Evolutionary conservation across 441 rosid species (phyloP).

Genomic region (Erodium trifolium): DNA sequence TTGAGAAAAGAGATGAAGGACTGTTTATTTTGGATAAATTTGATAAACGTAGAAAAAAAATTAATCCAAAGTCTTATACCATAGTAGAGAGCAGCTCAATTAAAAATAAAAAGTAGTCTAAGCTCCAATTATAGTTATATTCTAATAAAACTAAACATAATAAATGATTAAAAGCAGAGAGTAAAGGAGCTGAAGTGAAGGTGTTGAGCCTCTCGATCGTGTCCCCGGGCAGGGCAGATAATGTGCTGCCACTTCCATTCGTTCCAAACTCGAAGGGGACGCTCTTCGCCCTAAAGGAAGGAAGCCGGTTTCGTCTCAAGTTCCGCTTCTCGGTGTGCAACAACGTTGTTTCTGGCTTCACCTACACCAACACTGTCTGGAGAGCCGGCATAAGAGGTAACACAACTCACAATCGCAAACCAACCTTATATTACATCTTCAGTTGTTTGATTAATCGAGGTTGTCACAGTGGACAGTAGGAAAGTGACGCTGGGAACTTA

Average conservation of each 20-base stretch:
- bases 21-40: no score
- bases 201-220: constrained; percentile 24
- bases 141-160: no score
- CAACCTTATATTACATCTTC: no score
- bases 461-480: not conserved
- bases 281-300: constrained; percentile 38
- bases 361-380: constrained; percentile 45
- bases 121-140: no score
- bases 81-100: no score
- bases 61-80: no score
- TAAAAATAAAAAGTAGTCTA: no score
- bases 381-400: constrained; percentile 45
- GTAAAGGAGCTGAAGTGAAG: constrained; percentile 25
- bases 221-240: constrained; percentile 35
- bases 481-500: not conserved
- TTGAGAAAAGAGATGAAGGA: no score
- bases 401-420: not conserved
- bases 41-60: no score
- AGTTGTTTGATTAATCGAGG: no score
- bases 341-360: constrained; percentile 38
- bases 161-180: constrained; percentile 13
- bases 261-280: constrained; percentile 28
- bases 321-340: constrained; percentile 39
- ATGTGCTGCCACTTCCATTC: constrained; percentile 27
- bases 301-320: constrained; percentile 32